phyloP scores from a whole-genome alignment of 1,139 yeast species.

The Pichia norvegensis region DNA sequence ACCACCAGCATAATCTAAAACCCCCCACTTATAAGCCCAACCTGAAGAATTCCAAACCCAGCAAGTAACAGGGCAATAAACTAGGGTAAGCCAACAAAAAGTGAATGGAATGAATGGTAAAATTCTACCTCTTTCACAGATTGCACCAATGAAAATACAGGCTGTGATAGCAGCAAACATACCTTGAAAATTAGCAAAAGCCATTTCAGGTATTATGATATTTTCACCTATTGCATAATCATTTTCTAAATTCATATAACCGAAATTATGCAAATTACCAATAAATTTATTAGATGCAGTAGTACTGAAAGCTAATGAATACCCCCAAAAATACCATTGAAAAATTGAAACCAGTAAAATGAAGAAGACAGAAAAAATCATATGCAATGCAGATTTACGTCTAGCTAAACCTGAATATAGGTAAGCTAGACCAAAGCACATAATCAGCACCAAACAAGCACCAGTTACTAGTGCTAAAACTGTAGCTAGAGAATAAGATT shows the following conservation, averaged over 20 bases:
- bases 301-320: constrained; percentile 75
- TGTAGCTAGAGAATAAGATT: constrained; percentile 36
- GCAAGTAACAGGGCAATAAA: constrained; percentile 85
- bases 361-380: constrained; percentile 82
- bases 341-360: constrained; percentile 42
- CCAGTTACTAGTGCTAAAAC: constrained; percentile 43
- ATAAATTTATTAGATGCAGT: constrained; percentile 76
- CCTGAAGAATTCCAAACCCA: constrained; percentile 95
- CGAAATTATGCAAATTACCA: constrained; percentile 78
- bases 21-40: constrained; percentile 92
- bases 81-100: constrained; percentile 85
- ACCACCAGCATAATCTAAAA: constrained; percentile 93
- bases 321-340: constrained; percentile 99
- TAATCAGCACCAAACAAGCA: constrained; percentile 77
- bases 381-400: constrained; percentile 80
- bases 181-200: constrained; percentile 81
- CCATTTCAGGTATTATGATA: constrained; percentile 64
- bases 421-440: constrained; percentile 94
- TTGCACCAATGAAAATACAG: constrained; percentile 90
- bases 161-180: constrained; percentile 86
- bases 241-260: constrained; percentile 47
- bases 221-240: constrained; percentile 27
- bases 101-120: constrained; percentile 77
- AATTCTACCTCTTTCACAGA: constrained; percentile 88
- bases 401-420: constrained; percentile 89